A percentile compares a stretch with the other conserved stretches of the same genome.
phyloP scores from a whole-genome alignment of 1,284 basidiomycete genomes.

The Rhodotorula sp. region DNA sequence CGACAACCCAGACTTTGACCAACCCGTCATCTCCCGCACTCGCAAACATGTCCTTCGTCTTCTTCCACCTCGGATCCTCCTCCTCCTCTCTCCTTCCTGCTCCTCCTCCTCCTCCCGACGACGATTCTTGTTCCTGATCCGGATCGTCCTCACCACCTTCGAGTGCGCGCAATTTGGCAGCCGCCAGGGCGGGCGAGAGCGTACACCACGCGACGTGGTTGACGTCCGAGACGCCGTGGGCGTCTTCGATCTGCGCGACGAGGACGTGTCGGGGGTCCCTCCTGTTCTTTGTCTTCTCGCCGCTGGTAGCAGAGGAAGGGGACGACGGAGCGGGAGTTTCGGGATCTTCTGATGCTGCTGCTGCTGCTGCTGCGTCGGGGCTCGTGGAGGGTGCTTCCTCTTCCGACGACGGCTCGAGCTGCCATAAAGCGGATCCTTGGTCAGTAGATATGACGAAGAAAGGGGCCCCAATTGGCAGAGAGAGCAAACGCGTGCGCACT shows the following conservation, averaged over 20 bases:
- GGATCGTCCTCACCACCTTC: slow-evolving; percentile 39
- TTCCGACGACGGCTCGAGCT: slow-evolving; percentile 40
- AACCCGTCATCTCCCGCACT: slow-evolving; percentile 76
- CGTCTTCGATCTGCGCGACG: slow-evolving; percentile 55
- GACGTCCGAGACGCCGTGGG: slow-evolving; percentile 73
- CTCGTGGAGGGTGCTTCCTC: neutral
- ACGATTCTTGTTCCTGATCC: neutral
- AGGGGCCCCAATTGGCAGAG: too few species aligned
- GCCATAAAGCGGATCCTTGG: neutral
- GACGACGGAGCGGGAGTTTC: slow-evolving; percentile 18
- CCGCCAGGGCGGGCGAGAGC: slow-evolving; percentile 25
- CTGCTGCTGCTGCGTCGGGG: neutral
- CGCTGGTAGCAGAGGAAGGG: neutral
- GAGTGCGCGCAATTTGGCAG: slow-evolving; percentile 16
- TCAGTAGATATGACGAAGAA: slow-evolving; percentile 26
- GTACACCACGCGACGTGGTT: slow-evolving; percentile 75
- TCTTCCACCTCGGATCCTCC: slow-evolving; percentile 46
- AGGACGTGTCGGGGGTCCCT: slow-evolving; percentile 44
- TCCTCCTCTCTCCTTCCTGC: slow-evolving; percentile 23
- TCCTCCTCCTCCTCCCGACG: slow-evolving; percentile 34
- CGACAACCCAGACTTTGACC: slow-evolving; percentile 63
- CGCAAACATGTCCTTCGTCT: slow-evolving; percentile 64
- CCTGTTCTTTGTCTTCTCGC: too few species aligned
- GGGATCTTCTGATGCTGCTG: neutral
- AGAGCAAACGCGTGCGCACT: slow-evolving; percentile 14